Evolutionary conservation across 2,329 filamentous ascomycete genomes (phyloP).

Genomic region (Ilyonectria robusta): DNA sequence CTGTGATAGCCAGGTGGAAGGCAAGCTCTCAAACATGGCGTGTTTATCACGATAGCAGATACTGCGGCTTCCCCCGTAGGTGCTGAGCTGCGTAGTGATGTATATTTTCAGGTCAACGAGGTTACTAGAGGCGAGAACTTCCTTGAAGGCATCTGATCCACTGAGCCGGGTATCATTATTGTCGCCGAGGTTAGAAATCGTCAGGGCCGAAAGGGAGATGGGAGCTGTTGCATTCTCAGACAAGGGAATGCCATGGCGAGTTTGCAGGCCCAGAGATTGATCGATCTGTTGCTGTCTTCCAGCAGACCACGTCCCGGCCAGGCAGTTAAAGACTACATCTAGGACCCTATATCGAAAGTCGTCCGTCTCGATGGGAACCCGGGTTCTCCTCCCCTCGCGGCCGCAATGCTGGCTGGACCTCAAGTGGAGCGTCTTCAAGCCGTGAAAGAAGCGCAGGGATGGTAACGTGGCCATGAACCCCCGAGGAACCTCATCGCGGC

Average conservation of each 20-base stretch:
- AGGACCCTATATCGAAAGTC: conserved; percentile 1
- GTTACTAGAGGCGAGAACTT: neutral
- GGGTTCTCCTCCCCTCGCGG: neutral
- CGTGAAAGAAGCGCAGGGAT: neutral
- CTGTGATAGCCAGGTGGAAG: conserved; percentile 29
- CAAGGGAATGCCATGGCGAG: no score
- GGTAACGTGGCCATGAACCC: conserved; percentile 9
- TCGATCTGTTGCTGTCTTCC: neutral
- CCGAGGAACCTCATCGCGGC: neutral
- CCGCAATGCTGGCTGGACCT: neutral
- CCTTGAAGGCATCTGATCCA: neutral
- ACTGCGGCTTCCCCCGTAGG: neutral
- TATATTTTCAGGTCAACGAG: conserved; percentile 9
- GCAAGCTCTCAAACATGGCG: conserved; percentile 32
- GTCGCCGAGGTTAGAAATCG: conserved; percentile 17
- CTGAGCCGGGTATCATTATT: neutral
- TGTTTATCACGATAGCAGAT: neutral
- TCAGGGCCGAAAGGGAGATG: conserved; percentile 6
- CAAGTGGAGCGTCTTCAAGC: neutral
- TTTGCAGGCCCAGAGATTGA: neutral
- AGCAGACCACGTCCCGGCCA: conserved; percentile 5
- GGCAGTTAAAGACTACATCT: conserved; percentile 11
- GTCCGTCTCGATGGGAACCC: neutral
- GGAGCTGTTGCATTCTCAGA: neutral
- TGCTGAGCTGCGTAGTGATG: neutral